Conservation (phyloP, 768 basidiomycete genomes). For the Tremella fuciformis region DNA sequence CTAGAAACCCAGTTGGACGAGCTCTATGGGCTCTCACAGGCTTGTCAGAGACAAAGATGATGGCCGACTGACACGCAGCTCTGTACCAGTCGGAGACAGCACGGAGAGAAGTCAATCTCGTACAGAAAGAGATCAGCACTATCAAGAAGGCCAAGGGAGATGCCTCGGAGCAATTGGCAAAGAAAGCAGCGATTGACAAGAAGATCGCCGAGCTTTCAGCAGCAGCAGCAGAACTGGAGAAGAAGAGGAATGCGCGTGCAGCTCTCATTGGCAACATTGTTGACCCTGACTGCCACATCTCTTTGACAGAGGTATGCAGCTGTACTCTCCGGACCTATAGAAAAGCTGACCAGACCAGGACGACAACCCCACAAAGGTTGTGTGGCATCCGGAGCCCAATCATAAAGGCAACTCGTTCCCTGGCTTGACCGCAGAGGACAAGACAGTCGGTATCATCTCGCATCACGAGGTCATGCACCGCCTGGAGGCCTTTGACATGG, state of each 20-base stretch:
- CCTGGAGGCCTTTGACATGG: constrained; percentile 93
- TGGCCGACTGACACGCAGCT: constrained; percentile 7
- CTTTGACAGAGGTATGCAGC: constrained; percentile 72
- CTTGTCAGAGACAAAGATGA: no score
- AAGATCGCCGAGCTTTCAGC: constrained; percentile 75
- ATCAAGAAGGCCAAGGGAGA: constrained; percentile 96
- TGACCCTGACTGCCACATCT: constrained; percentile 77
- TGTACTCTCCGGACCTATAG: neutral
- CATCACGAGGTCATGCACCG: constrained; percentile 95
- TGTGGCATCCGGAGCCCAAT: constrained; percentile 78
- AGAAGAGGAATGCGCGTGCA: constrained; percentile 60
- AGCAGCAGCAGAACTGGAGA: constrained; percentile 70
- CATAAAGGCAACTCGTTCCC: constrained; percentile 57
- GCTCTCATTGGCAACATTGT: constrained; percentile 87
- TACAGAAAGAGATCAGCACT: constrained; percentile 89
- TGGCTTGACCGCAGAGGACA: constrained; percentile 58
- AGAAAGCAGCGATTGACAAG: constrained; percentile 81
- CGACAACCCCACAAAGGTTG: constrained; percentile 76
- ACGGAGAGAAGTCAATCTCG: constrained; percentile 76
- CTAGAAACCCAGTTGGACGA: no score
- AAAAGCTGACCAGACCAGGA: constrained; percentile 60
- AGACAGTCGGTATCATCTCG: constrained; percentile 72
- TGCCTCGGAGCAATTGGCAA: constrained; percentile 78
- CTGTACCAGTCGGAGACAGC: constrained; percentile 70
- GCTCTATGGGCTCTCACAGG: no score